phyloP scores from a whole-genome alignment of 2,329 filamentous ascomycete genomes.

The Tolypocladium ophioglossoides region DNA sequence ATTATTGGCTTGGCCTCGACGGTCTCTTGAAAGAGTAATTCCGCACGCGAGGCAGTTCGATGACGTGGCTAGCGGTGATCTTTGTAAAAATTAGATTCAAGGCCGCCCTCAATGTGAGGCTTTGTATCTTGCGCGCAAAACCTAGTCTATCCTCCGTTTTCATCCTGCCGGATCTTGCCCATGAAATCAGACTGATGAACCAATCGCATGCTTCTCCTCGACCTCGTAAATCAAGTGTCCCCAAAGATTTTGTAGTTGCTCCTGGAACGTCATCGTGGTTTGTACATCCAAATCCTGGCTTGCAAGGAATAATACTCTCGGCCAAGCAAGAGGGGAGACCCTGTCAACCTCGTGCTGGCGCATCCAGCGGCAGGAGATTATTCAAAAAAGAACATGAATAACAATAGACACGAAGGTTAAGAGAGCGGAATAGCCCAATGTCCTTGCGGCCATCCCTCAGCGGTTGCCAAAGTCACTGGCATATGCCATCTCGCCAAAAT shows the following conservation, averaged over 20 bases:
- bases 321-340: background rate
- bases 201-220: background rate
- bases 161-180: background rate
- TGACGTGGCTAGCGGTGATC: background rate
- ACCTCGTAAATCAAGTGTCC: background rate
- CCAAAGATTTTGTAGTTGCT: background rate
- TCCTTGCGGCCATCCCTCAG: conserved; percentile 7
- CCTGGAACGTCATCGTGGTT: background rate
- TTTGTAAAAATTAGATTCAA: background rate
- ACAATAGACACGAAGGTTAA: background rate
- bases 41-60: background rate
- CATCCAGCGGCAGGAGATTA: background rate
- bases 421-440: background rate
- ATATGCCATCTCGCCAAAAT: conserved; percentile 41
- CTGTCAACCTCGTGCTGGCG: background rate
- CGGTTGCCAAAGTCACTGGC: conserved; percentile 41
- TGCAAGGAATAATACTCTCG: background rate
- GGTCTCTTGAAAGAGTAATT: background rate
- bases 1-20: background rate
- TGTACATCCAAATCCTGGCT: background rate
- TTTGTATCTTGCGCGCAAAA: background rate
- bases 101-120: background rate
- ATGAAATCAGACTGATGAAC: background rate
- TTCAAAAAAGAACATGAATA: background rate
- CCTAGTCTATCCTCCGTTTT: background rate